Evolutionary conservation across 345 rosid species (phyloP).

Genomic region (Gossypioides kirkii): DNA sequence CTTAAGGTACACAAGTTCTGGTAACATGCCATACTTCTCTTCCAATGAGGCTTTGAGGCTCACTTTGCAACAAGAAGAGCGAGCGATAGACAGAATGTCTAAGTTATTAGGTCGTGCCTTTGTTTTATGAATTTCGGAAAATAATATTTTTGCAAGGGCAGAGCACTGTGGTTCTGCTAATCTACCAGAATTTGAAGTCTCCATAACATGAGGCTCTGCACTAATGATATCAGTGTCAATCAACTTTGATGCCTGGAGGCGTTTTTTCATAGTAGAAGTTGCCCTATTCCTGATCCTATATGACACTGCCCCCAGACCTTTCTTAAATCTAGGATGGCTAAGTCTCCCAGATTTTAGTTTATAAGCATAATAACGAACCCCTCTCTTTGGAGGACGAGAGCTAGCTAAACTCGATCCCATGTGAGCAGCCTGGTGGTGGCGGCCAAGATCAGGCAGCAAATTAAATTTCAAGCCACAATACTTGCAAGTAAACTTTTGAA

Average conservation of each 20-base stretch:
- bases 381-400: constrained; percentile 63
- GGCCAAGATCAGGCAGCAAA: constrained; percentile 94
- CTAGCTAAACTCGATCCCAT: constrained; percentile 58
- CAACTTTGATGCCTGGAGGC: constrained; percentile 62
- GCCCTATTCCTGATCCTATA: constrained; percentile 70
- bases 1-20: constrained; percentile 71
- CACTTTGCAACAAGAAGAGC: constrained; percentile 79
- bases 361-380: constrained; percentile 63
- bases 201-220: constrained; percentile 33
- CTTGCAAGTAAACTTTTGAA: constrained; percentile 66
- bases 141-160: constrained; percentile 59
- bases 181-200: constrained; percentile 37
- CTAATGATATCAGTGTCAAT: constrained; percentile 28
- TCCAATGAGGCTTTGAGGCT: constrained; percentile 74
- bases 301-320: constrained; percentile 71
- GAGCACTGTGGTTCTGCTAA: constrained; percentile 63
- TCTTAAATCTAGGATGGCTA: constrained; percentile 82
- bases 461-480: constrained; percentile 90
- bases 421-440: constrained; percentile 99
- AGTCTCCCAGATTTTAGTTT: constrained; percentile 88
- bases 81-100: constrained; percentile 75
- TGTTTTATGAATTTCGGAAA: constrained; percentile 63
- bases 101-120: constrained; percentile 82
- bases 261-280: constrained; percentile 63
- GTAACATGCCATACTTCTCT: constrained; percentile 64